These are phyloP conservation scores for Datisca glomerata DNA, from an alignment of 306 rosid species.

Conservation along the genomic window DNA sequence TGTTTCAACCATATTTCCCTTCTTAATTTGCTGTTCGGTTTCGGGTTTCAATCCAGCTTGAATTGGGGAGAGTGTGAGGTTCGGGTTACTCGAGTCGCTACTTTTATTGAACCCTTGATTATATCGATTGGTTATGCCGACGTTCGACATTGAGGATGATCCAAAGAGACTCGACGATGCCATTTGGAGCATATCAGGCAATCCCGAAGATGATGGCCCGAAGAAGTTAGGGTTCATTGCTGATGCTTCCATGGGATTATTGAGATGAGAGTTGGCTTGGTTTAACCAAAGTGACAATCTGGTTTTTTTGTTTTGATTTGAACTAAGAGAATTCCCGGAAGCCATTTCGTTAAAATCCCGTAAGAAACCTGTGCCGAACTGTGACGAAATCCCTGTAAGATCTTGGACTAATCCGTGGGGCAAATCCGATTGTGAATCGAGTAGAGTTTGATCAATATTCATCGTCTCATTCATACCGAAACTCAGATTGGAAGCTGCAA, in stretches of 20 bases:
- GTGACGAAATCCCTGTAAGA: slow-evolving; percentile 26
- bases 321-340: slow-evolving; percentile 1
- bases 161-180: slow-evolving; percentile 27
- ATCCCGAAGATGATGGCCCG: slow-evolving; percentile 25
- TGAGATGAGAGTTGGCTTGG: slow-evolving; percentile 29
- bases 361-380: slow-evolving; percentile 14
- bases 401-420: slow-evolving; percentile 12
- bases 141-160: slow-evolving; percentile 11
- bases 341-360: slow-evolving; percentile 29
- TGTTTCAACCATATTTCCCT: slow-evolving; percentile 10
- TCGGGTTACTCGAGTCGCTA: too few species aligned
- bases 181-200: slow-evolving; percentile 49
- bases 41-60: too few species aligned
- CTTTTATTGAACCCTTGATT: not conserved
- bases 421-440: slow-evolving; percentile 18
- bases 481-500: slow-evolving; percentile 38
- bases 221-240: slow-evolving; percentile 26
- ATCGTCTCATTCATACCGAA: slow-evolving; percentile 48
- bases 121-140: not conserved
- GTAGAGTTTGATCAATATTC: slow-evolving; percentile 13
- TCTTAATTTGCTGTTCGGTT: too few species aligned
- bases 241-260: slow-evolving; percentile 20
- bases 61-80: too few species aligned
- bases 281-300: slow-evolving; percentile 68
- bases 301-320: slow-evolving; percentile 52